Conservation (phyloP, 768 basidiomycete genomes). For the Terana coerulea region DNA sequence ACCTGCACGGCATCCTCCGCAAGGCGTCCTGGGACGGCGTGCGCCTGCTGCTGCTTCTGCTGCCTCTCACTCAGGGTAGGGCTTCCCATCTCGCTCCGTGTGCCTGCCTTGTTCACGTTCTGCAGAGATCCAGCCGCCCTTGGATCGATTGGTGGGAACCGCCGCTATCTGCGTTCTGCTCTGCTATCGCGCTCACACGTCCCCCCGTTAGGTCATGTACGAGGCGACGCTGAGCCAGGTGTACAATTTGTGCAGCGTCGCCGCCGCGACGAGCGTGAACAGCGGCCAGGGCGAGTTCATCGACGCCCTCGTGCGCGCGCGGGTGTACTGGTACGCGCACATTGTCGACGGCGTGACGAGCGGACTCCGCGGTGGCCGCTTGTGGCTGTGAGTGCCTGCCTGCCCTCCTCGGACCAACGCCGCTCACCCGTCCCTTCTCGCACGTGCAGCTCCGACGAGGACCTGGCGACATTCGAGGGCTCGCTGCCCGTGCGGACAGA, state of each 20-base stretch:
- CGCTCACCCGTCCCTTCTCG: background rate
- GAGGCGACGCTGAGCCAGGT: conserved; percentile 83
- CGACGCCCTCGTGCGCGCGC: conserved; percentile 57
- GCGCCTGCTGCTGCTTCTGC: conserved; percentile 67
- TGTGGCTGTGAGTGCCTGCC: conserved; percentile 61
- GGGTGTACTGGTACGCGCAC: conserved; percentile 89
- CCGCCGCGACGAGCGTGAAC: conserved; percentile 40
- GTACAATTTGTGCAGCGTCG: conserved; percentile 64
- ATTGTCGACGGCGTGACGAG: conserved; percentile 81
- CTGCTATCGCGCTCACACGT: conserved; percentile 1
- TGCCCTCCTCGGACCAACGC: conserved; percentile 2
- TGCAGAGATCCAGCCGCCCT: conserved; percentile 39
- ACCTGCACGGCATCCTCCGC: conserved; percentile 73
- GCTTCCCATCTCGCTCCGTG: conserved; percentile 8
- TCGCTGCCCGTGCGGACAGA: conserved; percentile 39
- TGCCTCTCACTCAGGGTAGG: conserved; percentile 84
- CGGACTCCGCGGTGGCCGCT: conserved; percentile 79
- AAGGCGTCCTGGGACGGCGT: conserved; percentile 87
- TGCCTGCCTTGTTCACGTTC: conserved; percentile 6
- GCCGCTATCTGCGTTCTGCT: background rate
- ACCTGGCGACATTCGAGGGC: conserved; percentile 68
- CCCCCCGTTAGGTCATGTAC: conserved; percentile 59
- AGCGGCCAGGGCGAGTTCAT: conserved; percentile 53
- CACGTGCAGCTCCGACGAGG: conserved; percentile 73
- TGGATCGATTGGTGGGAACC: conserved; percentile 39